Percentiles rank a stretch among this genome's conserved stretches.
Conservation (phyloP, 1,284 basidiomycete species). For the Psilocybe mexicana region DNA sequence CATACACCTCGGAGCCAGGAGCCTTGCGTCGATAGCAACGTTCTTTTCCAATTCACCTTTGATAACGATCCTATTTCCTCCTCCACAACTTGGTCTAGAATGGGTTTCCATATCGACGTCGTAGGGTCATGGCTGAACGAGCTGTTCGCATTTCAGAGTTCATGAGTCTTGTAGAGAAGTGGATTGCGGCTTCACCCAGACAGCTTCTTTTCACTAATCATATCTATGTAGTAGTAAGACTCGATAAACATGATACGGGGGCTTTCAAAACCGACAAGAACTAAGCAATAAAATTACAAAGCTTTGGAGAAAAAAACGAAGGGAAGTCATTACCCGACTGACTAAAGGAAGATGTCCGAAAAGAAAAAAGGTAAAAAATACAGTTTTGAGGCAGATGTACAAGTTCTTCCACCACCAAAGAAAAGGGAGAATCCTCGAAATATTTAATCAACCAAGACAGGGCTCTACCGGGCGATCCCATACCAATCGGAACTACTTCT, state of each 20-base stretch:
- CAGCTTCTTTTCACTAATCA: too few relatives aligned
- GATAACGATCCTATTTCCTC: background rate
- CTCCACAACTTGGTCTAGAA: background rate
- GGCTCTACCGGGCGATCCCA: constrained; percentile 24
- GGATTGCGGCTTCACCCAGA: too few relatives aligned
- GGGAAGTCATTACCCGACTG: background rate
- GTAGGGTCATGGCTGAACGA: background rate
- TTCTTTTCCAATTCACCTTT: background rate
- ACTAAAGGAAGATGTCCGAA: background rate
- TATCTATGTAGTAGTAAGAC: too few relatives aligned
- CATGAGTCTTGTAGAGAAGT: background rate
- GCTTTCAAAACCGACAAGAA: too few relatives aligned
- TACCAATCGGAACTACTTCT: constrained; percentile 27
- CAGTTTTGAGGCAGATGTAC: background rate
- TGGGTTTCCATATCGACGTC: constrained; percentile 2
- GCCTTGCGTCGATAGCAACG: background rate
- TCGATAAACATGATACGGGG: too few relatives aligned
- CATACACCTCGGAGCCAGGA: too few relatives aligned
- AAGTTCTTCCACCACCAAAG: background rate
- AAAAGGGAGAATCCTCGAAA: background rate
- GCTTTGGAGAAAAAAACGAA: background rate
- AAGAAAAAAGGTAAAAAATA: background rate
- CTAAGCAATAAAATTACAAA: background rate
- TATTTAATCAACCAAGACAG: background rate
- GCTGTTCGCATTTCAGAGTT: background rate